Percentiles rank a stretch among this genome's conserved stretches.
phyloP scores from a whole-genome alignment of 306 rosid species.

The Quercus aquifolioides region DNA sequence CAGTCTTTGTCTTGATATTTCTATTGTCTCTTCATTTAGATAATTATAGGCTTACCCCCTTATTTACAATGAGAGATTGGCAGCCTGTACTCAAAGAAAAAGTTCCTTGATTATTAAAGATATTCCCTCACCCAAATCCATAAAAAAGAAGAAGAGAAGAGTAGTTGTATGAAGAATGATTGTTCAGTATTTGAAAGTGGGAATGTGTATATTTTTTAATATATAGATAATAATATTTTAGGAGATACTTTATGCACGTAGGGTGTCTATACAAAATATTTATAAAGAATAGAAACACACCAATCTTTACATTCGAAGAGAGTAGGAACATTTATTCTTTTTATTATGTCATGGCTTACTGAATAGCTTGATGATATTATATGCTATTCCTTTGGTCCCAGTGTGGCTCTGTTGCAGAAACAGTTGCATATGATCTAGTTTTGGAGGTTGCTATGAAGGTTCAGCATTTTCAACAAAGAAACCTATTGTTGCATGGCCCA shows the following conservation, averaged over 20 bases:
- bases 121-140: not conserved
- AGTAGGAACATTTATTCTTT: not conserved
- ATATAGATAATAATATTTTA: too few species aligned
- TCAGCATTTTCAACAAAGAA: slow-evolving; percentile 87
- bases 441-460: slow-evolving; percentile 94
- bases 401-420: slow-evolving; percentile 96
- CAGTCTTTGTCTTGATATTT: not conserved
- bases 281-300: too few species aligned
- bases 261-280: too few species aligned
- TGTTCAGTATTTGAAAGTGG: not conserved
- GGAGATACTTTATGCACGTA: too few species aligned
- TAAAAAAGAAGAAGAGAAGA: not conserved
- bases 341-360: not conserved
- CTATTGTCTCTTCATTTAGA: not conserved
- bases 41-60: not conserved
- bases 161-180: not conserved
- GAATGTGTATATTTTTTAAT: not conserved
- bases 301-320: too few species aligned
- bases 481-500: slow-evolving; percentile 68
- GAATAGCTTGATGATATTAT: not conserved
- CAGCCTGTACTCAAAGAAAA: not conserved
- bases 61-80: not conserved
- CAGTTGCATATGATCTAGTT: slow-evolving; percentile 90
- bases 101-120: not conserved
- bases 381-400: slow-evolving; percentile 22